Evolutionary conservation across 768 basidiomycete species (phyloP).

Genomic region (Asterophora parasitica): DNA sequence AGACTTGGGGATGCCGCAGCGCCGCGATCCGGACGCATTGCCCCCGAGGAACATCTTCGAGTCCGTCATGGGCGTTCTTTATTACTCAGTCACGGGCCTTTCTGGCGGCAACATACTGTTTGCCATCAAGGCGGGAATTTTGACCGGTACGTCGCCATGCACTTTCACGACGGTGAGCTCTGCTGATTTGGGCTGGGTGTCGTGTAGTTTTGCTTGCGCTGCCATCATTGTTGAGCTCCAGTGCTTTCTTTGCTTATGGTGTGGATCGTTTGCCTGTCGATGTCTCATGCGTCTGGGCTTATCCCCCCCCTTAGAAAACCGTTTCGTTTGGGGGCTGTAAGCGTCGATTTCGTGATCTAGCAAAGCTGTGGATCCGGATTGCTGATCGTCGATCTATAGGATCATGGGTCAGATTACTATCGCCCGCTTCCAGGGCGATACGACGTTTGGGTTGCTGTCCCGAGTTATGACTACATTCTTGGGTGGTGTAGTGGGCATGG

Average conservation of each 20-base stretch:
- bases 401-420: slow-evolving; percentile 75
- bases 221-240: slow-evolving; percentile 51
- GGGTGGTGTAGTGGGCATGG: slow-evolving; percentile 57
- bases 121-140: slow-evolving; percentile 64
- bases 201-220: slow-evolving; percentile 49
- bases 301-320: slow-evolving; percentile 38
- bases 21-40: slow-evolving; percentile 70
- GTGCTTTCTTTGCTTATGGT: slow-evolving; percentile 58
- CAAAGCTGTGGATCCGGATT: no score
- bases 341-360: slow-evolving; percentile 13
- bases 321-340: slow-evolving; percentile 70
- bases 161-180: not conserved
- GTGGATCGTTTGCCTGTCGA: slow-evolving; percentile 18
- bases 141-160: slow-evolving; percentile 42
- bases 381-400: slow-evolving; percentile 29
- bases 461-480: slow-evolving; percentile 62
- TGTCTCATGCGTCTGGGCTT: not conserved
- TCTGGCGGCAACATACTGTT: slow-evolving; percentile 60
- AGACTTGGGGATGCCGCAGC: slow-evolving; percentile 53
- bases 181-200: not conserved
- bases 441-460: slow-evolving; percentile 57
- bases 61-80: slow-evolving; percentile 40
- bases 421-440: slow-evolving; percentile 71
- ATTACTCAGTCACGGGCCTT: slow-evolving; percentile 34
- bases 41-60: slow-evolving; percentile 63